Conservation (phyloP, 495 filamentous ascomycete genomes). For the Ramalina peruviana region DNA sequence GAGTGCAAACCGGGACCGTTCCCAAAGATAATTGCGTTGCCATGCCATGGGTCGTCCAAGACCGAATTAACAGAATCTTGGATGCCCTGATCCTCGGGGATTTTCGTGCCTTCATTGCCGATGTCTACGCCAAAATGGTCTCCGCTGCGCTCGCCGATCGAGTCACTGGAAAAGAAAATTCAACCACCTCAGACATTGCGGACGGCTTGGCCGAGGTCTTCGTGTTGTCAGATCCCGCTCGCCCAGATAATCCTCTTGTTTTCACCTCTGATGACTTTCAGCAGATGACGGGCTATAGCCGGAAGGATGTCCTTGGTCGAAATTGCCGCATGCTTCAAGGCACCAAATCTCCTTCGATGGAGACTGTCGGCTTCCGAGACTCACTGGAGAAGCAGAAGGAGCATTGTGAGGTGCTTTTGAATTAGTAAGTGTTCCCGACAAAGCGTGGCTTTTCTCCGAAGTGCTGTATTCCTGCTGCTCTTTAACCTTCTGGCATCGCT, state of each 20-base stretch:
- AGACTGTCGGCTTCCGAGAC: conserved; percentile 40
- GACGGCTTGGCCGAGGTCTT: conserved; percentile 67
- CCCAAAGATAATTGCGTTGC: conserved; percentile 29
- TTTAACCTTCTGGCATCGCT: too few species aligned
- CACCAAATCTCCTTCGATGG: conserved; percentile 35
- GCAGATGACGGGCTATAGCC: conserved; percentile 47
- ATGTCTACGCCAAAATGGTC: conserved; percentile 43
- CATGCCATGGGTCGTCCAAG: conserved; percentile 39
- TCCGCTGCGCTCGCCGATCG: conserved; percentile 40
- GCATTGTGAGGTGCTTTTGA: conserved; percentile 52
- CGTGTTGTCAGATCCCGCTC: conserved; percentile 60
- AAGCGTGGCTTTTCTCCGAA: conserved; percentile 1
- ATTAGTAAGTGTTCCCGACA: conserved; percentile 38
- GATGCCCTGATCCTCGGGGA: conserved; percentile 47
- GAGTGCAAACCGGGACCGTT: conserved; percentile 33
- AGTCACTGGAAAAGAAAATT: conserved; percentile 41
- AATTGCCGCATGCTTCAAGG: conserved; percentile 54
- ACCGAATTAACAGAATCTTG: conserved; percentile 44
- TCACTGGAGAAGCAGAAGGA: conserved; percentile 43
- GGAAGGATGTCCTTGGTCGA: conserved; percentile 41
- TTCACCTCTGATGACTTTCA: conserved; percentile 64
- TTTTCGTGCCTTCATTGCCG: conserved; percentile 56
- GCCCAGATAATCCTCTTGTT: conserved; percentile 62
- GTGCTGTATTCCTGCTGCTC: neutral
- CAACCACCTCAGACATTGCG: conserved; percentile 40